Conservation (phyloP, 2,329 filamentous ascomycete species). For the Aureobasidium sp. region DNA sequence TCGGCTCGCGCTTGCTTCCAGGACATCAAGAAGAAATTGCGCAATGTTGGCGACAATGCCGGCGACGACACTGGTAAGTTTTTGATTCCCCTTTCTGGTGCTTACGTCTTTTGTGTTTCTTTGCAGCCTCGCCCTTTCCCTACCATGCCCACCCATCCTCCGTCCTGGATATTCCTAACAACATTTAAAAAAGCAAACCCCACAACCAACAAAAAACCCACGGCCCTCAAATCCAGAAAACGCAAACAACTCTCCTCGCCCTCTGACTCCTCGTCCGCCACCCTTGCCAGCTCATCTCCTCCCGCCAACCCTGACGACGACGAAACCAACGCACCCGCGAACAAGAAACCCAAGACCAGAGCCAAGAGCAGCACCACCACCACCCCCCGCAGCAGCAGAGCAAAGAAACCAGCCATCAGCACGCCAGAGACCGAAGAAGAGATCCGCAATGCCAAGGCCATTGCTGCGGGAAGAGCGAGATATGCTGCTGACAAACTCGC, state of each 20-base stretch:
- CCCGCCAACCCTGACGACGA: not conserved
- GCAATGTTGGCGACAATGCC: not conserved
- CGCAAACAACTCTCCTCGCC: not conserved
- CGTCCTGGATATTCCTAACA: too few species aligned
- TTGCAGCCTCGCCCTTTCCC: not conserved
- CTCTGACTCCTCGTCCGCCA: not conserved
- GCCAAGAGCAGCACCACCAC: not conserved
- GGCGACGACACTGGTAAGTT: slow-evolving; percentile 12
- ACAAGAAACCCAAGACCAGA: not conserved
- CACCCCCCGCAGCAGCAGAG: too few species aligned
- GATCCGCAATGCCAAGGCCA: not conserved
- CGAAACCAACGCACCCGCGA: not conserved
- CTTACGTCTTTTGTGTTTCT: not conserved
- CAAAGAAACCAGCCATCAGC: not conserved
- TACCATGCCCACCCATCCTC: not conserved
- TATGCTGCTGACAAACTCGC: not conserved
- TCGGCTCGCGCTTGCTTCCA: slow-evolving; percentile 30
- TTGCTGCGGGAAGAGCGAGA: slow-evolving; percentile 1
- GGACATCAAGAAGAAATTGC: slow-evolving; percentile 31
- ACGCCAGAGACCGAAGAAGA: not conserved
- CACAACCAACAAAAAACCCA: not conserved
- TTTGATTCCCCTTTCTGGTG: too few species aligned
- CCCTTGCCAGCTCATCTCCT: not conserved
- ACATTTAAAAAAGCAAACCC: not conserved
- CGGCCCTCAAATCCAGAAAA: not conserved